Base-by-base conservation (phyloP, 1,284 basidiomycete species). In the Malassezia vespertilionis region DNA sequence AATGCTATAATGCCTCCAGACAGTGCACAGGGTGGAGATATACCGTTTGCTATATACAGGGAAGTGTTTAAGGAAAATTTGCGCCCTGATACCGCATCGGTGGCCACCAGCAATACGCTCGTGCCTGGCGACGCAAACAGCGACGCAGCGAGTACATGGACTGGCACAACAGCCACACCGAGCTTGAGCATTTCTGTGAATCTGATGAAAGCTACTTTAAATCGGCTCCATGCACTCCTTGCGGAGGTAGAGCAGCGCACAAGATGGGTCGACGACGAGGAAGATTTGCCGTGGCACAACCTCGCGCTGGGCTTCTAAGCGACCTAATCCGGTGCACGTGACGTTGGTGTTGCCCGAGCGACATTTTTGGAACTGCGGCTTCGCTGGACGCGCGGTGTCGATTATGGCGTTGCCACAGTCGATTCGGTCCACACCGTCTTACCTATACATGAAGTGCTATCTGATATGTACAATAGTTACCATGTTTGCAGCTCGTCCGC, bases 361-460 rank as follows among this genome's bases (percentile, higher is more conserved):
- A 28, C 27, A 14, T 14, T 8, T 28, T 28, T 14, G 27, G 27
- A 8, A 14, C 8, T 14, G 27, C 27, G 27, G 8, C 27, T 8
- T 8, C 14, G 8, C 27, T 8, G 7, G 27, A 14, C 27, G 31
- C 31, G 31, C 14, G 27, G 20, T 3, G 39, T 15, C 26, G 15
- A 27, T 21, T 14, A 51, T 51, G 48, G 24, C 37, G 21, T 39
- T 44, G 26, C 23, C 40, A 22, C 42, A 34, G 12, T 12, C 24
- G 20, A 40, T 67, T 18, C 58, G 63, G 4, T 52, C 57, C 45
- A 61, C 61, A 31, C 60, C 62, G 23, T 54, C 49, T 37, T 68
- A 66, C 26, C 57, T 68, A 30, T 66, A 65, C 45, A 21, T 64
- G 28, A 68, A 68, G 54, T 58, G 60, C 30, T 68, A 66, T 44